Evolutionary conservation across 192 early-diverging fungal genomes (phyloP), one percentile per base, ranked within the genome.

Genomic region (Coemansia sp.): DNA sequence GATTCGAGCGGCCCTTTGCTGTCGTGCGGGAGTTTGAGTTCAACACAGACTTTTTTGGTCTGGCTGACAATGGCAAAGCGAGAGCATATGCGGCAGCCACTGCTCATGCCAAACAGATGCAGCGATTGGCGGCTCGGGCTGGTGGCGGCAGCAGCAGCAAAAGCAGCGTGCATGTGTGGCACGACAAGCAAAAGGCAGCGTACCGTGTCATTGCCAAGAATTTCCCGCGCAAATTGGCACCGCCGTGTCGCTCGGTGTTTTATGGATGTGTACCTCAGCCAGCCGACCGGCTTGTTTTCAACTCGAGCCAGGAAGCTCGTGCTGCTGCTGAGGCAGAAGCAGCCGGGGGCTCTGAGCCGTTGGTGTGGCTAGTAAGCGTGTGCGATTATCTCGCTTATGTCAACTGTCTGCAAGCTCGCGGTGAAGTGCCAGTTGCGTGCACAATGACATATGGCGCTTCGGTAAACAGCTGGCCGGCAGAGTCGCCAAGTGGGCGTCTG

Each of bases 171-270:
- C 64, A 76, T 51, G 33, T 76, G 30, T 69, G 66, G 72, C 72
- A 76, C 44, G 72, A 76, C 58, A 69, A 69, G 42, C 72, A 76
- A 43, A 76, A 76, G 49, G 72, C 72, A 12, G 72, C 72, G 2
- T 76, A 62, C 57, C 65, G 72, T 8, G 55, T 76, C 21, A 76
- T 69, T 53, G 68, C 66, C 31, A 59, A 57, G 37, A 49, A 55
- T 20, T 76, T 61, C 36, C 72, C 72, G 1, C 39, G 37, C 39
- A 49, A 57, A n/a, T 55, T 76, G 23, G 18, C 59, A 16, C 66
- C 72, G 31, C 72, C 72, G 0, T 76, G 72, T 36, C 66, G 72
- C 50, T 60, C 66, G 28, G 26, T 76, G 19, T 65, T 65, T 55
- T 76, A 76, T 30, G 72, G 72, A 33, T 68, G 62, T 18, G 66